Base-by-base conservation (phyloP, 805 yeast genomes). In the Yarrowia keelungensis region DNA sequence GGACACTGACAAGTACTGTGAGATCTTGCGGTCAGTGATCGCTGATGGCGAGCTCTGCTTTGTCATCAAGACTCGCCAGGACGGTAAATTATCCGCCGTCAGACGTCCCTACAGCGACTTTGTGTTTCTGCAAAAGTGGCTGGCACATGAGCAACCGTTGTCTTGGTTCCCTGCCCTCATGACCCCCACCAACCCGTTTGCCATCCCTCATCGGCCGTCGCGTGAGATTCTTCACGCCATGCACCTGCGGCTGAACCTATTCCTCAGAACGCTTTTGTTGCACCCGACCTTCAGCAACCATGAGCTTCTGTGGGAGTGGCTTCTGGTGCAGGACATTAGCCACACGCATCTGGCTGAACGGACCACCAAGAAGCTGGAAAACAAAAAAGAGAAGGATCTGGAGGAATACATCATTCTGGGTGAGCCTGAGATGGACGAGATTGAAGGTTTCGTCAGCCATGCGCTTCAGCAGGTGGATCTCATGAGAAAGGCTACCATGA, bases 231-330 rank as follows among this genome's bases (percentile, higher is more conserved):
- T 73, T 70, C 70, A 75, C 39, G 79, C 83, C 42, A 76, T 85
- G 43, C 75, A 86, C 22, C 81, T 82, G 45, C 77, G 79, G 43
- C 71, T 88, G 43, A 88, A 88, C 71, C 71, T 82, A 8, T 78
- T 87, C 43, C 74, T 89, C 14, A 76, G 81, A 19, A 75, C 81
- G n/a, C 70, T 87, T 4, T 69, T 78, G 8, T 75, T 78, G 51
- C 86, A 79, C 71, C 79, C 79, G 14, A 75, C 79, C 4, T 73
- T 80, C 16, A 58, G 74, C 5, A 73, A 77, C 4, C 79, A 81
- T 69, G 82, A 78, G 41, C 71, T 81, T 10, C 46, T 84, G 8
- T 80, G 83, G 82, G 82, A 81, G 64, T 85, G 84, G 71, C 73
- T 71, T 22, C 67, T 73, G 32, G 71, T 72, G n/a, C 75, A 70